phyloP scores from a whole-genome alignment of 75 land plant species.

The Pinus albicaulis region DNA sequence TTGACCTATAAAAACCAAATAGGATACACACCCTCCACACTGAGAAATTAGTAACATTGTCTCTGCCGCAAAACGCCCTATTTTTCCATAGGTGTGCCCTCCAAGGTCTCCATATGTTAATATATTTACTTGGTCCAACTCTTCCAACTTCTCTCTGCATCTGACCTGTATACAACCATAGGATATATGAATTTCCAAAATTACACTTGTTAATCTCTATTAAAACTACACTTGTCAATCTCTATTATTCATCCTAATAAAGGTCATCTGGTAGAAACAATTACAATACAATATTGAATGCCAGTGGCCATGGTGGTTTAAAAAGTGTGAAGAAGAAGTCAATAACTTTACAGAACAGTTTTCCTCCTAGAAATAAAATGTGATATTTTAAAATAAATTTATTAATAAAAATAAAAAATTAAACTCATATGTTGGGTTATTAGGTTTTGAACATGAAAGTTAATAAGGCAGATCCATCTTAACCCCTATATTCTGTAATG shows the following conservation, averaged over 20 bases:
- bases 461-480: too few species aligned
- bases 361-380: too few species aligned
- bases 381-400: too few species aligned
- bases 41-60: slow-evolving; percentile 59
- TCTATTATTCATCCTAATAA: background rate
- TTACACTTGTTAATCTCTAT: too few species aligned
- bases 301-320: background rate
- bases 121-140: slow-evolving; percentile 10
- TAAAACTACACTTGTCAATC: background rate
- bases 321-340: background rate
- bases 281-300: background rate
- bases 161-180: slow-evolving; percentile 36
- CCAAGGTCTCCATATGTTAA: slow-evolving; percentile 73
- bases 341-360: too few species aligned
- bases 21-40: slow-evolving; percentile 71
- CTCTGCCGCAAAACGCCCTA: slow-evolving; percentile 55
- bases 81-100: slow-evolving; percentile 30
- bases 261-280: background rate
- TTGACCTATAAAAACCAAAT: slow-evolving; percentile 75
- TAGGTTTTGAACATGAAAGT: too few species aligned
- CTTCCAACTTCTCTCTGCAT: slow-evolving; percentile 44
- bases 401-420: too few species aligned
- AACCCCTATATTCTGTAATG: too few species aligned
- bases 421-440: background rate
- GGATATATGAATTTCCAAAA: background rate